Evolutionary conservation across 371 early-diverging fungal genomes (phyloP).

Genomic region (Coemansia linderi): DNA sequence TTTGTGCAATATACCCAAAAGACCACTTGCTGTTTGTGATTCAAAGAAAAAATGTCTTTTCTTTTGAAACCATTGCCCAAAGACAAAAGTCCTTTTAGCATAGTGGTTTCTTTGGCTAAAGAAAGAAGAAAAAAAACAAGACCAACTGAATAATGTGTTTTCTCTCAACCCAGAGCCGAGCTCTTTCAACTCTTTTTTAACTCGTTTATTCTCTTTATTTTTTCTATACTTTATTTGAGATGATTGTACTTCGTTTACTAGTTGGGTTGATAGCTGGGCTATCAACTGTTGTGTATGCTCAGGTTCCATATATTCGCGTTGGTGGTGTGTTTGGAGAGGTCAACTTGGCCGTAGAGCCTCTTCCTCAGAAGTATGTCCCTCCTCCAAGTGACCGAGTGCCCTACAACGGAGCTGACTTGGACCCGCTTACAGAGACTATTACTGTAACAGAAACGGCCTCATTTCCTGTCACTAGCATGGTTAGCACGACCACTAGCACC

Average conservation of each 20-base stretch:
- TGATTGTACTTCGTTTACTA: background rate
- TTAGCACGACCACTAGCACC: background rate
- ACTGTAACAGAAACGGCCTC: slow-evolving; percentile 12
- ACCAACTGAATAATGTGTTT: background rate
- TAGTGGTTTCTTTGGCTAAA: background rate
- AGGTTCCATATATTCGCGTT: background rate
- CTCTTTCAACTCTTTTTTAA: background rate
- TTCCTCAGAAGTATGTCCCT: background rate
- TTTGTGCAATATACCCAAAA: background rate
- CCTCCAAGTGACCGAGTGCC: background rate
- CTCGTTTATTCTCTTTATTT: background rate
- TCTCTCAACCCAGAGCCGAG: background rate
- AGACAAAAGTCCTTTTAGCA: background rate
- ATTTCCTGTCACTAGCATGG: slow-evolving; percentile 3
- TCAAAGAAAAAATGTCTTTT: background rate
- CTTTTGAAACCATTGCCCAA: background rate
- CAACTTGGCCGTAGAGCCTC: background rate
- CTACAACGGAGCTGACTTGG: background rate
- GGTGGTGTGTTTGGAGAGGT: background rate
- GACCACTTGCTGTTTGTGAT: background rate
- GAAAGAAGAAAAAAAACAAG: background rate
- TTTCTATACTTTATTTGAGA: background rate
- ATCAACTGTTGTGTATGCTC: background rate
- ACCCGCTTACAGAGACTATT: background rate
- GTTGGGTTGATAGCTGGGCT: background rate